Evolutionary conservation across 306 rosid species (phyloP), one percentile per base, ranked within the genome.

Genomic region (Acacia melanoxylon): DNA sequence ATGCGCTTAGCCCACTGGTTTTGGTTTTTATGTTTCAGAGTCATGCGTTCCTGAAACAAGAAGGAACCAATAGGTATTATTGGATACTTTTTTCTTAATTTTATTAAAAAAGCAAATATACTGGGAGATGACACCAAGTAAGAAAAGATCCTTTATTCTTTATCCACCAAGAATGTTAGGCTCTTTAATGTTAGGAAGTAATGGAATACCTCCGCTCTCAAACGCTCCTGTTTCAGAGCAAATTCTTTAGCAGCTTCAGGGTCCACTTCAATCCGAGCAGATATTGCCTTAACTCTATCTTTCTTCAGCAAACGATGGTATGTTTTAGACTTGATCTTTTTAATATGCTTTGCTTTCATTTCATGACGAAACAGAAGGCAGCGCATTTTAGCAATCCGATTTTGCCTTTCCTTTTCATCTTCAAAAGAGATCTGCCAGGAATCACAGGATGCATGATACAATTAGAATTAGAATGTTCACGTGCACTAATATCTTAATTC

Each of bases 321-420:
- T 10, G 94, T 87, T 85, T 87, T 93, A 27, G 99, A 95, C 89
- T 95, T 93, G 35, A 93, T 95, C 86, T 92, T 95, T 83, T 95
- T 95, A 45, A 91, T 79, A 87, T 85, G 96, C 73, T 89, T 95
- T 66, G 91, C 83, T 87, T 90, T 95, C 88, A 86, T 61, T 85
- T 95, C 98, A 68, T 93, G 96, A 77, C 89, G 91, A 37, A 93
- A 95, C 84, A 93, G 91, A 81, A 90, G 92, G 88, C 96, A 88
- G 81, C 97, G 92, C 98, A 95, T 86, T 85, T 95, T 95, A 46
- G 99, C 99, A n/a, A 85, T 93, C 51, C 93, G 90, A 84, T 86
- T 89, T 83, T 86, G 97, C 79, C 97, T 89, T 11, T 91, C 97
- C 76, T 85, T 92, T 83, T 91, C 99, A 86, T 91, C 98, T 82